Percentiles rank a stretch among this genome's conserved stretches.
Evolutionary conservation across 129 eudicot genomes (phyloP).

Genomic region (Flaveria trinervia): DNA sequence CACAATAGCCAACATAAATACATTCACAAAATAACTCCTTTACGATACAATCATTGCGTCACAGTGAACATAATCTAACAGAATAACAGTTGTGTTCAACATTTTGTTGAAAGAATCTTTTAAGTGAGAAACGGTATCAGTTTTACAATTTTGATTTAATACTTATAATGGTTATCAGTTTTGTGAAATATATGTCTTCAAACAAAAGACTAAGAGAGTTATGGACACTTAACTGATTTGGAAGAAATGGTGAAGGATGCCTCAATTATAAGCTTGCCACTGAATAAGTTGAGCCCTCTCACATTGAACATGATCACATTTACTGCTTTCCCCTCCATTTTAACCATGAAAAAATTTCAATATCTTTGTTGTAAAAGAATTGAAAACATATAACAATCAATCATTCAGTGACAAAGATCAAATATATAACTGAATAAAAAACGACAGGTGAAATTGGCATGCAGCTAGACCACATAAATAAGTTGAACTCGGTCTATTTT

Average conservation of each 20-base stretch:
- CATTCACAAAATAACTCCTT: not conserved
- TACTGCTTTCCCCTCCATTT: constrained; percentile 97
- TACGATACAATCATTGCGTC: not conserved
- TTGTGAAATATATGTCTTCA: not conserved
- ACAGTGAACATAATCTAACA: not conserved
- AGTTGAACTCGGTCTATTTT: no score
- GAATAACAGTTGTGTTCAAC: no score
- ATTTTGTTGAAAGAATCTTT: no score
- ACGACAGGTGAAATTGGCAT: no score
- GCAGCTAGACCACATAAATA: no score
- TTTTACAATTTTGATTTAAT: not conserved
- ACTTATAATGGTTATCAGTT: no score
- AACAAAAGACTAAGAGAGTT: not conserved
- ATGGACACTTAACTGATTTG: constrained; percentile 56
- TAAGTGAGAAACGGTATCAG: no score
- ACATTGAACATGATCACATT: constrained; percentile 82
- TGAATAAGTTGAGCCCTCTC: constrained; percentile 74
- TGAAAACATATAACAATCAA: not conserved
- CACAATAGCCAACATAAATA: not conserved
- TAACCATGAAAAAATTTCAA: constrained; percentile 41
- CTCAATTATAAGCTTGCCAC: constrained; percentile 76
- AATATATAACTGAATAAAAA: no score
- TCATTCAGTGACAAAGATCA: not conserved
- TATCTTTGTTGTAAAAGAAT: constrained; percentile 15
- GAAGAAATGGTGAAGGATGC: constrained; percentile 80